Conservation (phyloP, 352 stramenopile species). For the Aphanomyces astaci region DNA sequence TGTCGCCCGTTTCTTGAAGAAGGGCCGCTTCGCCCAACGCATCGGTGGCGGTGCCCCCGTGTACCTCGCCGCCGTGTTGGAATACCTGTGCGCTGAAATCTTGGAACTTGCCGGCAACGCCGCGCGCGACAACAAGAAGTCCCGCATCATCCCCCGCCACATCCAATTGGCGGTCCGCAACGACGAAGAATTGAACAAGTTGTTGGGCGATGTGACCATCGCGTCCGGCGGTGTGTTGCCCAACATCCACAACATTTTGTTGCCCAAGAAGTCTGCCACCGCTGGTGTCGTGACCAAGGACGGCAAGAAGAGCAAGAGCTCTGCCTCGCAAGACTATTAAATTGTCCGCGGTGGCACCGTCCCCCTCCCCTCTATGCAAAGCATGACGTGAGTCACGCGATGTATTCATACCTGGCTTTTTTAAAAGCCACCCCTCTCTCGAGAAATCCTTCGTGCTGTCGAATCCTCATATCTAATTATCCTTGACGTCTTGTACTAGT, state of each 20-base stretch:
- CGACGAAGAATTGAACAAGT: conserved; percentile 95
- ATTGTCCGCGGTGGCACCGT: not conserved
- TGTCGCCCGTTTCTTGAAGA: conserved; percentile 89
- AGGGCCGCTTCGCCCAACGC: conserved; percentile 87
- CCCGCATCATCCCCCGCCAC: conserved; percentile 92
- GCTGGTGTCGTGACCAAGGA: conserved; percentile 27
- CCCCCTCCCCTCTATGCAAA: not conserved
- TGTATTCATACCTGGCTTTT: conserved; percentile 8
- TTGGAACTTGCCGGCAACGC: conserved; percentile 93
- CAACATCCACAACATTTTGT: conserved; percentile 91
- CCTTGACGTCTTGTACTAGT: too few relatives aligned
- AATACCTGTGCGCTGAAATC: conserved; percentile 93
- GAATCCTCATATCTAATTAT: not conserved
- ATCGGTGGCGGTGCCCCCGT: conserved; percentile 89
- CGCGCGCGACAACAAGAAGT: conserved; percentile 95
- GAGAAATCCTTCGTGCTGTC: not conserved
- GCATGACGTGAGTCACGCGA: not conserved
- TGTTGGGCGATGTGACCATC: conserved; percentile 92
- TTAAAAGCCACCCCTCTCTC: conserved; percentile 2
- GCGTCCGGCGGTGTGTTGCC: conserved; percentile 92
- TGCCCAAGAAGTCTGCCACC: conserved; percentile 79
- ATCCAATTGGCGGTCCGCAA: conserved; percentile 90
- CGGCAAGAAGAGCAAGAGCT: conserved; percentile 47
- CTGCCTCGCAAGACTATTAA: conserved; percentile 52
- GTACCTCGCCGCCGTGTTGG: conserved; percentile 90